Percentiles rank a stretch among this genome's conserved stretches.
phyloP scores from a whole-genome alignment of 2,329 filamentous ascomycete species.

The Epichloe gansuensis region DNA sequence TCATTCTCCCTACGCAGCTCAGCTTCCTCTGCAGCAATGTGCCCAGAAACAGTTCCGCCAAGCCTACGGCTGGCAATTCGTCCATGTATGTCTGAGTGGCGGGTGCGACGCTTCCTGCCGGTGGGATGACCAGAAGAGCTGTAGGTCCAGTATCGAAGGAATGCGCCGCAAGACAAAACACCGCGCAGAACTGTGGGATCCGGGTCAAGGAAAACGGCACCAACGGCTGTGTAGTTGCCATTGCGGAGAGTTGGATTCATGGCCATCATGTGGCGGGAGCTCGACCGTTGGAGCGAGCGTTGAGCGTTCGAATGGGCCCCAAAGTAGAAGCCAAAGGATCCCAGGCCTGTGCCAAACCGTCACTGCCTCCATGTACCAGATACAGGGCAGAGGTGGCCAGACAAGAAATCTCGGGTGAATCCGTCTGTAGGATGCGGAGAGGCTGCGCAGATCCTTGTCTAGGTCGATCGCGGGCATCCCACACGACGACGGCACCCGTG shows the following conservation, averaged over 20 bases:
- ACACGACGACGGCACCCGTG: conserved; percentile 64
- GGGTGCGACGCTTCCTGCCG: conserved; percentile 65
- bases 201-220: conserved; percentile 76
- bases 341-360: conserved; percentile 93
- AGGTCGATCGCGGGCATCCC: conserved; percentile 62
- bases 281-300: conserved; percentile 70
- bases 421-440: conserved; percentile 74
- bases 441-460: conserved; percentile 44
- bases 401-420: conserved; percentile 77
- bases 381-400: conserved; percentile 77
- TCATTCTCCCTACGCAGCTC: conserved; percentile 67
- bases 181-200: conserved; percentile 78
- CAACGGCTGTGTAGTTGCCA: conserved; percentile 68
- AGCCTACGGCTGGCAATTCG: conserved; percentile 38
- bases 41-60: conserved; percentile 60
- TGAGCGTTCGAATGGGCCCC: conserved; percentile 73
- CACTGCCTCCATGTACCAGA: conserved; percentile 83
- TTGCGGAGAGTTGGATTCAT: conserved; percentile 48
- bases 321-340: conserved; percentile 76
- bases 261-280: conserved; percentile 55
- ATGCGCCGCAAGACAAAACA: conserved; percentile 74
- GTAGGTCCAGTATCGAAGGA: conserved; percentile 88
- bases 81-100: conserved; percentile 51
- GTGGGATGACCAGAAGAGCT: conserved; percentile 69
- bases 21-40: conserved; percentile 75